A percentile compares a stretch with the other conserved stretches of the same genome.
Conservation (phyloP, 306 rosid genomes). For the Notholithocarpus densiflorus region DNA sequence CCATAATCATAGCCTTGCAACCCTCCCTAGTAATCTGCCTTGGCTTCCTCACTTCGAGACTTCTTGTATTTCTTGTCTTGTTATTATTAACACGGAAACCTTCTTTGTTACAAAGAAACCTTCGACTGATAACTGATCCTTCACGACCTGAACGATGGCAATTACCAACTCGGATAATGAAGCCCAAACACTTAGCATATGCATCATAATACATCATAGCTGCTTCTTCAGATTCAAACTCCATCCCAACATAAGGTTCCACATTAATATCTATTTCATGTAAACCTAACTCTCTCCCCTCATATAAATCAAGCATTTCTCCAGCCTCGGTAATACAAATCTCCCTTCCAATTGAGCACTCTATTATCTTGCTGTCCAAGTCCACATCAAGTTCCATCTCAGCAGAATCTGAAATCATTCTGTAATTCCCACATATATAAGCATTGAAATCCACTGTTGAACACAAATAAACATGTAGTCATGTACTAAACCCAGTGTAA, state of each 20-base stretch:
- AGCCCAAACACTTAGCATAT: conserved; percentile 31
- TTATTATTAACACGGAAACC: conserved; percentile 27
- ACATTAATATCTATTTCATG: not conserved
- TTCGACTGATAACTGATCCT: conserved; percentile 31
- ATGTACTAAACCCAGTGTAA: too few relatives aligned
- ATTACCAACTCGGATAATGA: conserved; percentile 31
- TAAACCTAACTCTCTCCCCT: not conserved
- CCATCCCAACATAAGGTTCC: conserved; percentile 37
- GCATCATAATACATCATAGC: conserved; percentile 27
- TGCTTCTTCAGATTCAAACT: conserved; percentile 40
- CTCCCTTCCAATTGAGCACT: not conserved
- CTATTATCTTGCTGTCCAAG: not conserved
- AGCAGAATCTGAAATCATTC: too few relatives aligned
- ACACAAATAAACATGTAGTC: too few relatives aligned
- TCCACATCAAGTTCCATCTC: not conserved
- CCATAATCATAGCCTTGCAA: conserved; percentile 18
- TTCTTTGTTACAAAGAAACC: conserved; percentile 41
- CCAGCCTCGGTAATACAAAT: not conserved
- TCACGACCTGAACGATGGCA: conserved; percentile 40
- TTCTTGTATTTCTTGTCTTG: not conserved
- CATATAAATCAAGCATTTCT: not conserved
- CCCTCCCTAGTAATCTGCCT: conserved; percentile 14
- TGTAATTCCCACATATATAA: too few relatives aligned
- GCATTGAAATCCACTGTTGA: too few relatives aligned
- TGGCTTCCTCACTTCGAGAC: conserved; percentile 4